These are phyloP conservation scores for Warburgia ugandensis DNA, from an alignment of 164 flowering plant species.

Conservation along the genomic window DNA sequence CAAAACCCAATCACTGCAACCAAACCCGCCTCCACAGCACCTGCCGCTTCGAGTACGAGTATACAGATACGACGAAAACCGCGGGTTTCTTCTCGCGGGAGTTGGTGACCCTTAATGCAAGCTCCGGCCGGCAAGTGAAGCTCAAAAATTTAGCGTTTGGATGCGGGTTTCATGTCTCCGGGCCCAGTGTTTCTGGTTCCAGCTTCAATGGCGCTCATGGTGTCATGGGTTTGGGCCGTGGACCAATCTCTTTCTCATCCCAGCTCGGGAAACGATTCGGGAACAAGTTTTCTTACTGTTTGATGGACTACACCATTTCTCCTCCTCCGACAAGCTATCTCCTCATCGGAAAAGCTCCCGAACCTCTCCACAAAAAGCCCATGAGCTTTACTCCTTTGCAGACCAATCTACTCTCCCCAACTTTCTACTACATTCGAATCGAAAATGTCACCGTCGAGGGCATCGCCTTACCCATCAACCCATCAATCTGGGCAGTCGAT, in stretches of 20 bases:
- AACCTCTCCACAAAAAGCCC: not conserved
- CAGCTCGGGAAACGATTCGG: conserved; percentile 62
- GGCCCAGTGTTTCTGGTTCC: too few relatives aligned
- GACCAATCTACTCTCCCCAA: conserved; percentile 47
- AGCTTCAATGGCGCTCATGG: conserved; percentile 64
- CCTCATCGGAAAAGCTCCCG: conserved; percentile 34
- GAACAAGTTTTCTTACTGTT: conserved; percentile 69
- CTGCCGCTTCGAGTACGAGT: conserved; percentile 54
- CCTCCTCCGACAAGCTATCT: conserved; percentile 78
- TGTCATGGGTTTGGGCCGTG: conserved; percentile 76
- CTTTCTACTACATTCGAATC: conserved; percentile 67
- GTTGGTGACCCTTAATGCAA: conserved; percentile 40
- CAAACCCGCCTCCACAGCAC: conserved; percentile 52
- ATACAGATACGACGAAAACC: conserved; percentile 56
- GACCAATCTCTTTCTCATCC: conserved; percentile 65
- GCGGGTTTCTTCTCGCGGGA: conserved; percentile 63
- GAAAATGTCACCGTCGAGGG: conserved; percentile 34
- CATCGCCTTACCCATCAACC: conserved; percentile 32
- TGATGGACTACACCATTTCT: conserved; percentile 64
- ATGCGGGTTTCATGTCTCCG: conserved; percentile 54
- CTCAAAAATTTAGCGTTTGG: conserved; percentile 40
- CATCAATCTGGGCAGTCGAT: conserved; percentile 56
- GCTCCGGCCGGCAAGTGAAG: conserved; percentile 22
- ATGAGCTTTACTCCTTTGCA: conserved; percentile 54
- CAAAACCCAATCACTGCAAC: conserved; percentile 30